Percentiles rank a stretch among this genome's conserved stretches.
phyloP scores from a whole-genome alignment of 1,284 basidiomycete genomes.

The Garcileccinum viscosum region DNA sequence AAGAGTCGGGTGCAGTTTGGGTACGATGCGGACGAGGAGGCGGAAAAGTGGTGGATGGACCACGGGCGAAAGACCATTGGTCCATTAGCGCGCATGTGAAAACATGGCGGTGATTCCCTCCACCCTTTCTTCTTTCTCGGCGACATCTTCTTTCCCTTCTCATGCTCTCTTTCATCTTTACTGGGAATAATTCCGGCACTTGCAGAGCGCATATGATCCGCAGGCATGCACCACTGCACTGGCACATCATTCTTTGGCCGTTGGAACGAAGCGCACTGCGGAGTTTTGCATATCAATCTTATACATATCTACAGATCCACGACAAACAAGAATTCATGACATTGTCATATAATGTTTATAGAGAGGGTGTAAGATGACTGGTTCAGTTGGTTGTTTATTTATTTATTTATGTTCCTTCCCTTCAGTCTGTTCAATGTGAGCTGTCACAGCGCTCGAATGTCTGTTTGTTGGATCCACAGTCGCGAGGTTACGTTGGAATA shows the following conservation, averaged over 20 bases:
- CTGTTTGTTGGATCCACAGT: background rate
- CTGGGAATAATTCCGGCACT: background rate
- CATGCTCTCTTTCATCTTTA: background rate
- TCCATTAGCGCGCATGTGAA: slow-evolving; percentile 18
- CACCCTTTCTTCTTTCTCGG: background rate
- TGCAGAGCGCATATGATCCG: background rate
- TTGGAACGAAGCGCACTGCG: background rate
- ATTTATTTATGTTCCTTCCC: background rate
- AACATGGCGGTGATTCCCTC: background rate
- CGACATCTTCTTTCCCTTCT: background rate
- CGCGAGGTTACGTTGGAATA: background rate
- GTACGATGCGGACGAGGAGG: slow-evolving; percentile 58
- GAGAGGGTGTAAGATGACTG: background rate
- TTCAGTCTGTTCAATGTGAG: background rate
- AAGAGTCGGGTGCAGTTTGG: slow-evolving; percentile 52
- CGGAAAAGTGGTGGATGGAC: slow-evolving; percentile 54
- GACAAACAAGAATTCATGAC: background rate
- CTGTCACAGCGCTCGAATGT: background rate
- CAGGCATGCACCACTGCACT: background rate
- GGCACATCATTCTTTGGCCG: background rate
- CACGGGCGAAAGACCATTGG: slow-evolving; percentile 17
- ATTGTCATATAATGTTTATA: background rate
- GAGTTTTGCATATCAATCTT: background rate
- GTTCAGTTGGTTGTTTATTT: background rate
- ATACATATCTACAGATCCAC: background rate